Evolutionary conservation across 2,329 filamentous ascomycete genomes (phyloP), one percentile per base, ranked within the genome.

Genomic region (Coniochaeta pulveracea): DNA sequence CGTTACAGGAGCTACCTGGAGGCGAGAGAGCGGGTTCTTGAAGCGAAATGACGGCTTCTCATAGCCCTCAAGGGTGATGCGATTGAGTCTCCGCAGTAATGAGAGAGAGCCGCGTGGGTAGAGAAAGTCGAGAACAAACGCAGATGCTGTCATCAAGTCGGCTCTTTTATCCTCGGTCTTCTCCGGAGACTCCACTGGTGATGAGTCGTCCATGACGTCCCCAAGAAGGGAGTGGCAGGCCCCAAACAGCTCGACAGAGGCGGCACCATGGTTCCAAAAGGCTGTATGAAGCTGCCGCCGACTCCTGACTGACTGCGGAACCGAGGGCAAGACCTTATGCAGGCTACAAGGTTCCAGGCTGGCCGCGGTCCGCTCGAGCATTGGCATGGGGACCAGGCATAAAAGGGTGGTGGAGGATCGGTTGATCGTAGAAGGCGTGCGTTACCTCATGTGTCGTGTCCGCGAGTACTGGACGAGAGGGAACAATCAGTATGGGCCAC

Each of bases 301-400:
- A 40, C 48, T 58, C 41, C 57, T 60, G 22, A 62, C 45, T 30
- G 52, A 47, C 33, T 46, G 45, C 14, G 55, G 47, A 28, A 52
- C 46, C 27, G 55, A 45, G 23, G 63, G 60, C 36, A 72, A 55
- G 40, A 69, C 59, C 52, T 67, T 61, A 51, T 66, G 65, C 49
- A 73, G 56, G 43, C 59, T 60, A 57, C 66, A 65, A 52, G 68
- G 62, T 62, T 74, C 70, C 53, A 74, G 54, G 51, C 58, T 61
- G 40, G 63, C 61, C 25, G 67, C 66, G 36, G 69, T 69, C 61
- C 68, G 65, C 60, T 74, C 69, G 46, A 74, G 64, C 68, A 74
- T 72, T 52, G 56, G 59, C 46, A 48, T 47, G 29, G 42, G 40
- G 37, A 34, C 29, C 35, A 27, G 33, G 37, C 28, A 26, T 31